Evolutionary conservation across 1,284 basidiomycete genomes (phyloP), one percentile per base, ranked within the genome.

Genomic region (Microstroma glucosiphilum): DNA sequence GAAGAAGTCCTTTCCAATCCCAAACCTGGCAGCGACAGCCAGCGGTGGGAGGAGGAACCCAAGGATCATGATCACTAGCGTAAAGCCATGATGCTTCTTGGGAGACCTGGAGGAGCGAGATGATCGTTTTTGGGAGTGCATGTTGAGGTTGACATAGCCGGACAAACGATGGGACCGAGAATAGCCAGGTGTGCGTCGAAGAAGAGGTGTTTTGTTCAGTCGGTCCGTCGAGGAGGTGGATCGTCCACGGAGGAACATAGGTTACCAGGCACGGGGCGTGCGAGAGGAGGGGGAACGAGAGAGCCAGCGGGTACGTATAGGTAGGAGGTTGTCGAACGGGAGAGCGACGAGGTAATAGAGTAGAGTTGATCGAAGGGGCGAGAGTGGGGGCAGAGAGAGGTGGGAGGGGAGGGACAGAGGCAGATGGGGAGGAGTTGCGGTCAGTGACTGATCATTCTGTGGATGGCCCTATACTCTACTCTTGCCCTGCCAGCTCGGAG

Each of bases 1-100:
- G 85, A 89, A 93, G 80, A 97, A 94, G 80, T 96, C 94, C 51
- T 81, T 82, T 4, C 91, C 92, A 71, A 97, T 86, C 30, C 94
- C 94, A 81, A 98, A 98, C 62, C 94, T 86, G 30, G 91, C 88
- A 40, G 91, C 90, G 48, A 98, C 92, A 66, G 94, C 94, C 9
- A 78, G 60, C 13, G 59, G 41, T 0, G 76, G 76, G 13, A 78
- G 63, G n/a, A 78, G 61, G 58, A 76, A 72, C 26, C 76, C 76
- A 26, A 66, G 64, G 0, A 78, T 7, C 11, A 70, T 61, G 48
- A 78, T 73, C 13, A 78, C 41, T 21, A 58, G 59, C 7, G 70
- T 68, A 21, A 63, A 77, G 9, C 69, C 69, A 60, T 77, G 75
- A 57, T 72, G 75, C 21, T 57, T 53, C 46, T 59, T 68, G 56